Evolutionary conservation across 2,329 filamentous ascomycete species (phyloP).

Genomic region (Exophiala aquamarina): DNA sequence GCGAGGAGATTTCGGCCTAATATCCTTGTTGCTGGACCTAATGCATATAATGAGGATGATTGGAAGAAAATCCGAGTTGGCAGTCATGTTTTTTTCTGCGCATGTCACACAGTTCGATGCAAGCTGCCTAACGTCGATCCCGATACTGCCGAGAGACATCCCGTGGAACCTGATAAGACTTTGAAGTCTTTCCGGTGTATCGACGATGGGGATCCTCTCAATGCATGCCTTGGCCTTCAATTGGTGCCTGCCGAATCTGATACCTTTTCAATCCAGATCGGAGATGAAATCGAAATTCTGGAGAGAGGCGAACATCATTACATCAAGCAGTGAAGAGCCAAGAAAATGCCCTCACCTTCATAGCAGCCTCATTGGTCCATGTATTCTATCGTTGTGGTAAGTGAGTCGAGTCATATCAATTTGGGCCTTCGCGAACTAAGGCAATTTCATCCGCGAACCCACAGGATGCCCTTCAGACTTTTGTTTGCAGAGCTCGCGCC

Average conservation of each 20-base stretch:
- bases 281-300: constrained; percentile 40
- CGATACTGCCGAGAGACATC: constrained; percentile 51
- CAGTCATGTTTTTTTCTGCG: constrained; percentile 21
- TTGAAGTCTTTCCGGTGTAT: constrained; percentile 52
- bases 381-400: too few relatives aligned
- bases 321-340: constrained; percentile 34
- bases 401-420: background rate
- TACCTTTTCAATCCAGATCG: constrained; percentile 32
- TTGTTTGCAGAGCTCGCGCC: too few relatives aligned
- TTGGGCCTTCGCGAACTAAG: background rate
- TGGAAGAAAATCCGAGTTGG: constrained; percentile 56
- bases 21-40: constrained; percentile 54
- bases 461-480: too few relatives aligned
- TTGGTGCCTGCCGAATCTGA: constrained; percentile 33
- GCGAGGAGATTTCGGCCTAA: constrained; percentile 60
- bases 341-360: too few relatives aligned
- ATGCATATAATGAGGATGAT: constrained; percentile 55
- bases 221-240: constrained; percentile 56
- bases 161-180: constrained; percentile 48
- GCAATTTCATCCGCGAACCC: too few relatives aligned
- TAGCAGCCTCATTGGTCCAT: too few relatives aligned
- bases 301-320: constrained; percentile 46
- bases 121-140: constrained; percentile 61
- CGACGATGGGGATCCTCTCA: constrained; percentile 49
- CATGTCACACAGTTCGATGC: constrained; percentile 51